Percentiles rank a stretch among this genome's conserved stretches.
Evolutionary conservation across 2,329 filamentous ascomycete species (phyloP).

Genomic region (Endocalyx cinctus): DNA sequence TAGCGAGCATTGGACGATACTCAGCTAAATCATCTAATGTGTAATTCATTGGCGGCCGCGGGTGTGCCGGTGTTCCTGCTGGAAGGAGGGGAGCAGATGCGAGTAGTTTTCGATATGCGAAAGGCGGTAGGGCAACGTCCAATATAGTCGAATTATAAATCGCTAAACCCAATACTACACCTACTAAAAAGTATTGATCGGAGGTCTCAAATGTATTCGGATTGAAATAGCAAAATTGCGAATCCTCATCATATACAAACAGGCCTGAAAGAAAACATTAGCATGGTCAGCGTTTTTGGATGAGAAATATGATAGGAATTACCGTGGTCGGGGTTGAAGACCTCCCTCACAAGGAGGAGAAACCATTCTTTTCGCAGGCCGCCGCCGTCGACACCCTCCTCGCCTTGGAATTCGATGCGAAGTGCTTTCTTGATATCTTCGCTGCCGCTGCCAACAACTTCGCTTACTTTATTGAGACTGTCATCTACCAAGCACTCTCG

Average conservation of each 20-base stretch:
- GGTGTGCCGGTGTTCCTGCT: conserved; percentile 49
- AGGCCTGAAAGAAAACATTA: conserved; percentile 53
- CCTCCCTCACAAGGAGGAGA: conserved; percentile 76
- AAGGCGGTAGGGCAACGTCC: conserved; percentile 81
- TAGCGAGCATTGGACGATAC: conserved; percentile 70
- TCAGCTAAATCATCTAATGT: conserved; percentile 79
- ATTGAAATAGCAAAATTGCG: conserved; percentile 89
- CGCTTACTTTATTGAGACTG: conserved; percentile 77
- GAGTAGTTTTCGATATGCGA: conserved; percentile 83
- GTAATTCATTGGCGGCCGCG: conserved; percentile 62
- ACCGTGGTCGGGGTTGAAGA: conserved; percentile 90
- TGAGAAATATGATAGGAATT: conserved; percentile 28
- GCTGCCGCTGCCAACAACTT: conserved; percentile 72
- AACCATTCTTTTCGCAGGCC: conserved; percentile 95
- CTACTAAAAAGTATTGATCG: conserved; percentile 87
- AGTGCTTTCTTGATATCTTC: conserved; percentile 90
- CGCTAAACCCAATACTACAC: conserved; percentile 79
- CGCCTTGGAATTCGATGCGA: conserved; percentile 77
- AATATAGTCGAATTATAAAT: conserved; percentile 95
- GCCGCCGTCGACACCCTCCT: conserved; percentile 88
- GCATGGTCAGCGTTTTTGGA: conserved; percentile 2
- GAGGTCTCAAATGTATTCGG: conserved; percentile 84
- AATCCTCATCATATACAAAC: conserved; percentile 89
- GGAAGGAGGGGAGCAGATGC: conserved; percentile 65
- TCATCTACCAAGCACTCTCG: conserved; percentile 86